Percentiles rank a stretch among this genome's conserved stretches.
These are phyloP conservation scores for Candida sanyiensis DNA, from an alignment of 805 yeast genomes.

Conservation along the genomic window DNA sequence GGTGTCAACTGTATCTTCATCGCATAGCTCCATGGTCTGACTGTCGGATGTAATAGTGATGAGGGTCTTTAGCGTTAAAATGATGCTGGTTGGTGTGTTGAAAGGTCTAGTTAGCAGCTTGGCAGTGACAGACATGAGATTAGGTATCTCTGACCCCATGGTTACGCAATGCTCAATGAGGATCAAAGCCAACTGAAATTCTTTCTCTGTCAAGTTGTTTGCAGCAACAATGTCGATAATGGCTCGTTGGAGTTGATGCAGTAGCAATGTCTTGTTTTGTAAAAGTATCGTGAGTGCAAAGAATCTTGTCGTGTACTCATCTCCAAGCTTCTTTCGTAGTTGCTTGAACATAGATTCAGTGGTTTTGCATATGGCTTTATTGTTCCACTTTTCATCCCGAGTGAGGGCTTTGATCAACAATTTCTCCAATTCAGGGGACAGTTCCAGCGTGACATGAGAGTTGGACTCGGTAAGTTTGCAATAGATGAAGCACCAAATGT, in stretches of 20 bases:
- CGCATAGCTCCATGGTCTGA: not conserved
- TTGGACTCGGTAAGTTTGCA: conserved; percentile 13
- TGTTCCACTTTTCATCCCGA: not conserved
- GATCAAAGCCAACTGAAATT: conserved; percentile 13
- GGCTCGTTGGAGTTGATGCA: not conserved
- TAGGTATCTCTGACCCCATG: not conserved
- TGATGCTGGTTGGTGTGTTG: not conserved
- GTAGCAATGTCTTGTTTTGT: conserved; percentile 8
- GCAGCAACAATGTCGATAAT: not conserved
- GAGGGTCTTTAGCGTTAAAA: conserved; percentile 14
- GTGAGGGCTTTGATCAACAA: not conserved
- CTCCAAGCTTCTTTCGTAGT: conserved; percentile 6
- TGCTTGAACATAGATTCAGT: conserved; percentile 10
- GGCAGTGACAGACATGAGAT: not conserved
- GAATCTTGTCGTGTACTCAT: conserved; percentile 9
- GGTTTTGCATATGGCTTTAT: conserved; percentile 6
- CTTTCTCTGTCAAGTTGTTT: not conserved
- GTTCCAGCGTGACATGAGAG: not conserved
- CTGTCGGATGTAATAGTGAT: conserved; percentile 8
- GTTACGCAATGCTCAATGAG: conserved; percentile 11
- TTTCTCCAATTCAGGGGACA: not conserved
- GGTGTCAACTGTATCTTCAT: not conserved
- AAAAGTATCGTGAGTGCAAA: conserved; percentile 16
- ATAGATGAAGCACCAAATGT: conserved; percentile 15
- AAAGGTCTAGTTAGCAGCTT: conserved; percentile 1